phyloP scores from a whole-genome alignment of 306 rosid species.

The Lathyrus oleraceus region DNA sequence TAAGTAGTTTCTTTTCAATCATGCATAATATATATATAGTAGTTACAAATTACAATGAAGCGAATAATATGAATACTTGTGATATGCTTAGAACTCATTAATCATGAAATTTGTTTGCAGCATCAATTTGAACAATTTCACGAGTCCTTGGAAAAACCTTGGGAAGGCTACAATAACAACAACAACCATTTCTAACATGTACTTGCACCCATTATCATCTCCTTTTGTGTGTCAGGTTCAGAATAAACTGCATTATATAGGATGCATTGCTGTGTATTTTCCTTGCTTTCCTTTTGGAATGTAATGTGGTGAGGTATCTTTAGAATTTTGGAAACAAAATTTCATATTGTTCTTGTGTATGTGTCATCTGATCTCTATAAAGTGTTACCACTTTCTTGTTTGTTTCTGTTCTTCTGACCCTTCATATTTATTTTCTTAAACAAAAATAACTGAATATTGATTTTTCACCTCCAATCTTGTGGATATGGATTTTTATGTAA shows the following conservation, averaged over 20 bases:
- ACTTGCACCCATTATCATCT: constrained; percentile 34
- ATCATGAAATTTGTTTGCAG: constrained; percentile 42
- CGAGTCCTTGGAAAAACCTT: constrained; percentile 50
- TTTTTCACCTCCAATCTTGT: neutral
- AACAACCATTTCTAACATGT: constrained; percentile 44
- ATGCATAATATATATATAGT: neutral
- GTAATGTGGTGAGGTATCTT: constrained; percentile 47
- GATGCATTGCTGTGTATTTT: constrained; percentile 35
- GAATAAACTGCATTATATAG: constrained; percentile 35
- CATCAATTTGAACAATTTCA: constrained; percentile 61
- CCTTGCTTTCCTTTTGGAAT: constrained; percentile 52
- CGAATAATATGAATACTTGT: neutral
- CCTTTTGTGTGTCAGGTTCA: constrained; percentile 34
- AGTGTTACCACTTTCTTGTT: constrained; percentile 30
- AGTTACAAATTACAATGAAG: neutral
- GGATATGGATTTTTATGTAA: neutral
- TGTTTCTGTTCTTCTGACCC: constrained; percentile 22
- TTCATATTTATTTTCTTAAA: neutral
- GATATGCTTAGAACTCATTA: neutral
- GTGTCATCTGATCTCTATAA: constrained; percentile 18
- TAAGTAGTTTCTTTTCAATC: constrained; percentile 40
- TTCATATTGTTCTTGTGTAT: constrained; percentile 38
- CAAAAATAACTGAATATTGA: too few species aligned
- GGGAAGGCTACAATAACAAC: constrained; percentile 51
- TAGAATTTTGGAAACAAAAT: constrained; percentile 37